Evolutionary conservation across 768 basidiomycete genomes (phyloP).

Genomic region (Boletus fagicola): DNA sequence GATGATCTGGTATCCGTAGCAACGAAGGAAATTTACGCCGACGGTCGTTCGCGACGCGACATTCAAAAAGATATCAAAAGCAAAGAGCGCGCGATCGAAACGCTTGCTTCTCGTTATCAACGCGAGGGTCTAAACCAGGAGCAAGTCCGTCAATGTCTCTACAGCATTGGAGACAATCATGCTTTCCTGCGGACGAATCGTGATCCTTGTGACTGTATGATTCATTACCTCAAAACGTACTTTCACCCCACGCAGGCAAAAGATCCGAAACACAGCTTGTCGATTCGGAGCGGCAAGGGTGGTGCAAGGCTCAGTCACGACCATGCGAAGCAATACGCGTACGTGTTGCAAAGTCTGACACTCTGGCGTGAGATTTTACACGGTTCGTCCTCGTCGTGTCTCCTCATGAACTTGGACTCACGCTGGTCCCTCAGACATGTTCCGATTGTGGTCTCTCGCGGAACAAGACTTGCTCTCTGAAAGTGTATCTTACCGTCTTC

Average conservation of each 20-base stretch:
- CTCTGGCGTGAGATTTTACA: conserved; percentile 85
- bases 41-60: conserved; percentile 68
- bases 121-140: conserved; percentile 61
- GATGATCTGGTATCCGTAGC: conserved; percentile 75
- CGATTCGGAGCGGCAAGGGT: conserved; percentile 77
- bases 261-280: conserved; percentile 63
- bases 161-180: conserved; percentile 88
- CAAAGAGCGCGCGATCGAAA: conserved; percentile 84
- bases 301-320: conserved; percentile 83
- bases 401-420: conserved; percentile 1
- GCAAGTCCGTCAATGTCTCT: conserved; percentile 71
- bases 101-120: conserved; percentile 61
- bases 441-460: conserved; percentile 78
- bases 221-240: conserved; percentile 66
- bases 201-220: conserved; percentile 87
- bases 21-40: conserved; percentile 79
- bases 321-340: conserved; percentile 81
- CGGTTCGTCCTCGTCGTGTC: conserved; percentile 41
- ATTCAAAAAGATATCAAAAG: conserved; percentile 79
- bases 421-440: conserved; percentile 61
- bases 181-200: conserved; percentile 84
- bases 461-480: conserved; percentile 83
- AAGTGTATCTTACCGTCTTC: conserved; percentile 69
- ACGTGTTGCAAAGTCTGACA: conserved; percentile 82
- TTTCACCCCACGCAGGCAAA: conserved; percentile 74